These are phyloP conservation scores for Fusarium avenaceum DNA, from an alignment of 2,329 filamentous ascomycete genomes.

Conservation along the genomic window DNA sequence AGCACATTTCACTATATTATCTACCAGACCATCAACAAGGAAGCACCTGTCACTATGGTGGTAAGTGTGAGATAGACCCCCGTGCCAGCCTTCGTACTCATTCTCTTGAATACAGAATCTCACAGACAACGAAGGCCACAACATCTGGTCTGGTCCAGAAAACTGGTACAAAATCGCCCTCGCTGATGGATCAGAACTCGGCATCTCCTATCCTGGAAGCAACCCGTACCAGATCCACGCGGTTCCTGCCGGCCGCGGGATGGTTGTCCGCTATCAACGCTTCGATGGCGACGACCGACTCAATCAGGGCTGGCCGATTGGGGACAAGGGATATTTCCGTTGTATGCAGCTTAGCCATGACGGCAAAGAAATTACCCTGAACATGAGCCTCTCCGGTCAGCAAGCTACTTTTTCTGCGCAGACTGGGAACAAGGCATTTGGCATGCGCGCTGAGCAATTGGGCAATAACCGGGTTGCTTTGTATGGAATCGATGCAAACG, in stretches of 20 bases:
- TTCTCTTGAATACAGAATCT: no score
- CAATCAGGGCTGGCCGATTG: not conserved
- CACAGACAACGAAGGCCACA: no score
- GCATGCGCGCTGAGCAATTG: not conserved
- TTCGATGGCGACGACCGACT: not conserved
- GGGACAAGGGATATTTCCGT: not conserved
- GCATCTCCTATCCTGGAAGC: slow-evolving; percentile 2
- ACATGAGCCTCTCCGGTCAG: not conserved
- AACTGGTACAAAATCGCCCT: not conserved
- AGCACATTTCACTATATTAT: no score
- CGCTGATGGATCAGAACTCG: not conserved
- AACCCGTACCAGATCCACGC: not conserved
- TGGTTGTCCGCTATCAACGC: slow-evolving; percentile 1
- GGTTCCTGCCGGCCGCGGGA: not conserved
- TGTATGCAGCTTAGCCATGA: not conserved
- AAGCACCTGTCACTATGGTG: no score
- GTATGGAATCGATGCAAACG: no score
- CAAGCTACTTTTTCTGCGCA: not conserved
- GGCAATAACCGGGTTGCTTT: not conserved
- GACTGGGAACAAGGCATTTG: not conserved
- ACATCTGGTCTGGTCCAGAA: no score
- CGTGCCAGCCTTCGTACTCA: no score
- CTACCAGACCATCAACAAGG: no score
- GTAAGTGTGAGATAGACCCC: no score
- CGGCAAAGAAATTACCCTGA: not conserved